Base-by-base conservation (phyloP, 805 yeast genomes). In the Candida insectalens region DNA sequence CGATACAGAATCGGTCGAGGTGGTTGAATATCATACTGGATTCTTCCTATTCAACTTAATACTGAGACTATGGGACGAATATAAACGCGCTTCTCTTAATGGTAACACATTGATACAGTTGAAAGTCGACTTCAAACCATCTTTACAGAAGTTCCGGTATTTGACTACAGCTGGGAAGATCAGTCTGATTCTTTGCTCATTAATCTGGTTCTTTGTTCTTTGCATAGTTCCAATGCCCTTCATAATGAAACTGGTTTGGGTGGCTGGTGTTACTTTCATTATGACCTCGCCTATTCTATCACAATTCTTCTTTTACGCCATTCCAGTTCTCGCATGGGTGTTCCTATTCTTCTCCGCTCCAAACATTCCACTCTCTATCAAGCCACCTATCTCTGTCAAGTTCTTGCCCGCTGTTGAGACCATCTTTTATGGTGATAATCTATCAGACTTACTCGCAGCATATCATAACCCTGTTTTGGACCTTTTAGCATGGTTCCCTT, bases 361-460 rank as follows among this genome's bases (percentile, higher is more conserved):
- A 12, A 77, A 74, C 46, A 78, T 88, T 46, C 83, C 94, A 7
- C 67, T 75, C 3, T 55, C 62, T 3, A 74, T 79, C 69, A 77
- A 89, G 51, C 95, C 96, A 4, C 80, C 87, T n/a, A 89, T 88
- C 43, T 73, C 77, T 31, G 96, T 88, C 36, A 78, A 88, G 45
- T 78, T 83, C 16, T 67, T 88, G 32, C 96, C 97, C 0, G 92
- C 94, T 3, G 66, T 87, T 61, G 97, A 88, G 56, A 84, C 96
- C 27, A 81, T 88, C 36, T 62, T 89, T 38, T 88, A 85, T 51
- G 96, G 96, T 33, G 95, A 88, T 49, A 83, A 89, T 57, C 65
- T 89, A 47, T 77, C 88, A 34, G 83, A 81, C 46, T 76, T 88
- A 17, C 67, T 87, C 47, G 92, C 96, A 1, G 72, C 88, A 5